A percentile compares a stretch with the other conserved stretches of the same genome.
Conservation (phyloP, 805 yeast species). For the Suhomyces xylopsoci region DNA sequence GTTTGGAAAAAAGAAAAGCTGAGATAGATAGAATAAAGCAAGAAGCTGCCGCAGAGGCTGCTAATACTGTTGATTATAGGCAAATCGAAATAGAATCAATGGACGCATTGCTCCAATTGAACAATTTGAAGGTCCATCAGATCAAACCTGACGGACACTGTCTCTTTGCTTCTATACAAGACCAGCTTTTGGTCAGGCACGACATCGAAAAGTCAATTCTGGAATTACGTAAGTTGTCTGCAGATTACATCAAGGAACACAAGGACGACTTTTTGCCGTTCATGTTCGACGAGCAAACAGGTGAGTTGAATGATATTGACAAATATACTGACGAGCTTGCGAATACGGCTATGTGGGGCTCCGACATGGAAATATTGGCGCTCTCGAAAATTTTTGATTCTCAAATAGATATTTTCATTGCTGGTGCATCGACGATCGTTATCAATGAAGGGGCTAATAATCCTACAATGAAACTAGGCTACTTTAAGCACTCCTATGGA, state of each 20-base stretch:
- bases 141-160: constrained; percentile 94
- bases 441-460: constrained; percentile 56
- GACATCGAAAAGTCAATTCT: constrained; percentile 33
- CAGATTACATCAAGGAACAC: constrained; percentile 59
- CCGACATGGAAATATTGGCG: constrained; percentile 88
- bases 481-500: constrained; percentile 80
- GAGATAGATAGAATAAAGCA: constrained; percentile 58
- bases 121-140: constrained; percentile 56
- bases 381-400: constrained; percentile 66
- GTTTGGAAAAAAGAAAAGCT: constrained; percentile 72
- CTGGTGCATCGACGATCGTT: constrained; percentile 65
- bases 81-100: constrained; percentile 70
- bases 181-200: constrained; percentile 65
- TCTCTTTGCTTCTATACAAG: constrained; percentile 78
- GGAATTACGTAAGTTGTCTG: constrained; percentile 63
- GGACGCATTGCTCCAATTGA: constrained; percentile 46
- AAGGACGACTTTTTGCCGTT: constrained; percentile 77
- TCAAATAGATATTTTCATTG: constrained; percentile 73
- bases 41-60: constrained; percentile 73
- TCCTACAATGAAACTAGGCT: constrained; percentile 66
- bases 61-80: constrained; percentile 59
- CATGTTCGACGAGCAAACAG: constrained; percentile 73
- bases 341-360: constrained; percentile 92
- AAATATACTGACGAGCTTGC: constrained; percentile 67
- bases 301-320: constrained; percentile 59